Base-by-base conservation (phyloP, 2,329 filamentous ascomycete species). In the Neofusicoccum umdonicola region DNA sequence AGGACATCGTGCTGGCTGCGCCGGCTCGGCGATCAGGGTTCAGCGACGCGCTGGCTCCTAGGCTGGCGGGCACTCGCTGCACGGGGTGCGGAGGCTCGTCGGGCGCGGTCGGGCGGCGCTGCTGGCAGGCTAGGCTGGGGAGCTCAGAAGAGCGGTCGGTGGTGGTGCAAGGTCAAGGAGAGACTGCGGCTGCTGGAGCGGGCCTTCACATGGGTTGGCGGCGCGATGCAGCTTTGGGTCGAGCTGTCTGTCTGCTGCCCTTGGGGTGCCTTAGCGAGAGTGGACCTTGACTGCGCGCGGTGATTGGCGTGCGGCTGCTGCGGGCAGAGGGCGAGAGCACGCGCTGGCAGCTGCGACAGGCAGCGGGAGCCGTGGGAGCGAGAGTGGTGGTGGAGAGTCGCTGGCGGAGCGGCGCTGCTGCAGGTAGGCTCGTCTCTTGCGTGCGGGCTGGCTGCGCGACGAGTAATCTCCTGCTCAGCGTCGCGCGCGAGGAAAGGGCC, bases 1-100 rank as follows among this genome's bases (percentile, higher is more conserved):
- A 73, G 67, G 73, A 75, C 76, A 78, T 78, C 64, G 56, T 71
- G 61, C 60, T 62, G 60, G 27, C 31, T 50, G 58, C 44, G 19
- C 58, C 58, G 45, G 58, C 44, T 45, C 48, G 61, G 61, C 61
- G 61, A 63, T 63, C 61, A 63, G 61, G 61, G 61, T 63, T 54
- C 61, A 54, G 61, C 48, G 37, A 63, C 50, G 61, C 48, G 48
- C 47, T 62, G 47, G 60, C 47, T 62, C 35, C 37, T 8, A 34
- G 31, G 42, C 57, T 48, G 58, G 57, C 27, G 27, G 27, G 27
- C 44, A 48, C 19, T 44, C 35, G 54, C 56, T 60, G 56, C 56
- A 60, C 56, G 56, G 56, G 56, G 56, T 35, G 42, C 56, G 22
- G 56, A 44, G 42, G 56, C 58, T 62, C 44, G 58, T 47, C 58